Base-by-base conservation (phyloP, 495 filamentous ascomycete genomes). In the Sporormia fimetaria region DNA sequence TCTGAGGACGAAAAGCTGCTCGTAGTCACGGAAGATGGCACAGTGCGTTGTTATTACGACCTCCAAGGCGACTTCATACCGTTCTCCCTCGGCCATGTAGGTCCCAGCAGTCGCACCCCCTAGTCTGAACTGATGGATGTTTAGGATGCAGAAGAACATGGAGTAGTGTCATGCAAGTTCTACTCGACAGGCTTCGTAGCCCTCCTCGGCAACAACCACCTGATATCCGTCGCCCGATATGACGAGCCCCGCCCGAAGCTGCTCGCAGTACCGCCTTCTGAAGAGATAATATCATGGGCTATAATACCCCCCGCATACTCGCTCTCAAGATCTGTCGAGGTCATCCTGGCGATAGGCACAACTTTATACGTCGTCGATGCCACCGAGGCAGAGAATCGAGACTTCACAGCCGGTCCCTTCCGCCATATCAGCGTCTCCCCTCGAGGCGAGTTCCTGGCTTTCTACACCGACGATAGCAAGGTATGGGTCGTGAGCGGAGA, bases 1-100 rank as follows among this genome's bases (percentile, higher is more conserved):
- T 95, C 87, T 23, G 90, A 94, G 55, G 85, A 95, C 49, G 90
- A 98, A 69, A 83, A 85, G 59, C 71, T 98, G 11, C 65, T 98
- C 6, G 80, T 93, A 3, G 76, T 95, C 34, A 83, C 85, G 3
- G 75, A 81, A 41, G 90, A 96, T 54, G 90, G 90, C 36, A 87
- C 77, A 6, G 88, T 96, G 20, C 70, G 87, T 41, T 88, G 83
- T 56, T 98, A 96, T 57, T 83, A 81, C 54, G 83, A 94, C 54
- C 63, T 98, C 22, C 80, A 93, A 59, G 83, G 83, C 27, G 87
- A 96, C 51, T 98, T 98, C 60, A 84, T 78, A 2, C 87, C 94
- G 45, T 98, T 96, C 60, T 83, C 83, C n/a, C 69, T 98, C 2
- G 90, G 90, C 28, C 79, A 88, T 66, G 86, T 80, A 63, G 47